phyloP scores from a whole-genome alignment of 495 filamentous ascomycete species.

The Penicillium goetzii region DNA sequence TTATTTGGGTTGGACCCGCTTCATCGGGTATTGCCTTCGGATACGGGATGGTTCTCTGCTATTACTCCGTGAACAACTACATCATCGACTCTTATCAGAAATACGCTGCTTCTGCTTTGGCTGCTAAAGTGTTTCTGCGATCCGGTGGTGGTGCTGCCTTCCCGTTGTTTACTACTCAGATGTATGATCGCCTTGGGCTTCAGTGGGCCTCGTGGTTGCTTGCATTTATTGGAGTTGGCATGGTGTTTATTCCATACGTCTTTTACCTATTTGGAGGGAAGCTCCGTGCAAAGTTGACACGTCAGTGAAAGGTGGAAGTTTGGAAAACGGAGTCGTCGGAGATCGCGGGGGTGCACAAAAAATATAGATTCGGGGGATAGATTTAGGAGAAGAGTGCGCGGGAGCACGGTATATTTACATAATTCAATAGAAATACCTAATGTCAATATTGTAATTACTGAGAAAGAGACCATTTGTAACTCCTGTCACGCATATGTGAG shows the following conservation, averaged over 20 bases:
- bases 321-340: background rate
- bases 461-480: no score
- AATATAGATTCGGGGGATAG: background rate
- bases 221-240: conserved; percentile 53
- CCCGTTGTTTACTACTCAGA: conserved; percentile 54
- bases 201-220: conserved; percentile 62
- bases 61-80: conserved; percentile 71
- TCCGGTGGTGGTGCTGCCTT: conserved; percentile 47
- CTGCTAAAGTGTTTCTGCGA: conserved; percentile 40
- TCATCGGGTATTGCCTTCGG: conserved; percentile 67
- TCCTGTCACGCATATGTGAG: no score
- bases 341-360: background rate
- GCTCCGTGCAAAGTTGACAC: conserved; percentile 27
- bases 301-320: background rate
- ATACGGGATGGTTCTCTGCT: conserved; percentile 69
- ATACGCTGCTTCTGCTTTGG: conserved; percentile 41
- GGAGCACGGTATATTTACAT: background rate
- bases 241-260: conserved; percentile 52
- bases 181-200: conserved; percentile 55
- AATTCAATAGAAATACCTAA: background rate
- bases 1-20: conserved; percentile 68
- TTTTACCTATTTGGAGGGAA: conserved; percentile 40
- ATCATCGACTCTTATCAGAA: conserved; percentile 66
- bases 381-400: background rate
- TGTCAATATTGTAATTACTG: background rate